Percentiles rank a stretch among this genome's conserved stretches.
These are phyloP conservation scores for Xylariaceae sp. DNA, from an alignment of 2,329 filamentous ascomycete genomes.

Conservation along the genomic window DNA sequence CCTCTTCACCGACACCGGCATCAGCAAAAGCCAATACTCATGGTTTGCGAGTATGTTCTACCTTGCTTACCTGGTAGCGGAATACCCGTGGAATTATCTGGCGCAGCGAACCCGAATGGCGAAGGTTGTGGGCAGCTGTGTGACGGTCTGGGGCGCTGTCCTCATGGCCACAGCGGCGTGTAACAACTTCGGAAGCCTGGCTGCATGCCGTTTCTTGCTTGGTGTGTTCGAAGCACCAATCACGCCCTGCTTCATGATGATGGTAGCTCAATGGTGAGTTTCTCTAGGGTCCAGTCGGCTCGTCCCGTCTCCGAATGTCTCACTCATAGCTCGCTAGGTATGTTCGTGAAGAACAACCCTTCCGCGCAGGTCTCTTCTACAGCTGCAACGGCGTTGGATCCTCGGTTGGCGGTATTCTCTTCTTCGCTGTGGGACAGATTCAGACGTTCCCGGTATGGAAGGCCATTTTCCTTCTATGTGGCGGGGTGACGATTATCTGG, in stretches of 20 bases:
- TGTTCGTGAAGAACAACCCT: slow-evolving; percentile 39
- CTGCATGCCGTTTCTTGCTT: slow-evolving; percentile 35
- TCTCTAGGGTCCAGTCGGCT: too few species aligned
- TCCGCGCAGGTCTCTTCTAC: slow-evolving; percentile 41
- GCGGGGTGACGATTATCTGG: slow-evolving; percentile 39
- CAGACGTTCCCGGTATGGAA: slow-evolving; percentile 38
- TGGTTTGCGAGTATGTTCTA: slow-evolving; percentile 56
- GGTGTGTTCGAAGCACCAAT: slow-evolving; percentile 44
- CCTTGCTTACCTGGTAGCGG: slow-evolving; percentile 31
- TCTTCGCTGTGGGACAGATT: slow-evolving; percentile 37
- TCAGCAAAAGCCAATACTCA: slow-evolving; percentile 42
- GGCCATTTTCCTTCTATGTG: slow-evolving; percentile 40
- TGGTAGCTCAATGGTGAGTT: slow-evolving; percentile 40
- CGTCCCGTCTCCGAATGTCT: too few species aligned
- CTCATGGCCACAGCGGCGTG: slow-evolving; percentile 3
- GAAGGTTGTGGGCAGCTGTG: slow-evolving; percentile 29
- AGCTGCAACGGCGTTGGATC: slow-evolving; percentile 35
- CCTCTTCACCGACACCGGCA: slow-evolving; percentile 43
- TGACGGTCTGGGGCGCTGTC: slow-evolving; percentile 28
- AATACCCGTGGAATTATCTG: slow-evolving; percentile 31
- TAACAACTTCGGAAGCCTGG: slow-evolving; percentile 2
- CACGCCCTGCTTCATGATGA: slow-evolving; percentile 46
- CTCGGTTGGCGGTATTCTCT: slow-evolving; percentile 32
- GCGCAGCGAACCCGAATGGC: slow-evolving; percentile 32
- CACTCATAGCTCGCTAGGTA: slow-evolving; percentile 28